A percentile compares a stretch with the other conserved stretches of the same genome.
Evolutionary conservation across 148 eudicot species (phyloP).

Genomic region (Limonium bicolor): DNA sequence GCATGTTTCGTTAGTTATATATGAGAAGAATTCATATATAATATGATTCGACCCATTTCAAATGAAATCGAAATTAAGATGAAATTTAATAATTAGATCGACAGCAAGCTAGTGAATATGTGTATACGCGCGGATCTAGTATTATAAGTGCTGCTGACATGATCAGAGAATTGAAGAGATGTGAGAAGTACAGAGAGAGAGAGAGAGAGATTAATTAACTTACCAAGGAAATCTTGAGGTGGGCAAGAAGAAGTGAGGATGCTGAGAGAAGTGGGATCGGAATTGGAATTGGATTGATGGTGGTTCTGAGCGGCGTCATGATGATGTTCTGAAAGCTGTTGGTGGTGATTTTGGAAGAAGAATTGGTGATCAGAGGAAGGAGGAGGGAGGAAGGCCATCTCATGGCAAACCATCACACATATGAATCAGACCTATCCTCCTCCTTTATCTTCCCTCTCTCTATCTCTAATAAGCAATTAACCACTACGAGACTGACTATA

Average conservation of each 20-base stretch:
- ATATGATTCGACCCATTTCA: too few species aligned
- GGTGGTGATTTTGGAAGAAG: conserved; percentile 19
- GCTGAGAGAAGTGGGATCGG: conserved; percentile 1
- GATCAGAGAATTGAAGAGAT: too few species aligned
- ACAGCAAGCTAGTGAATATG: too few species aligned
- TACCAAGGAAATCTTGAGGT: conserved; percentile 2
- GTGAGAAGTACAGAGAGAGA: too few species aligned
- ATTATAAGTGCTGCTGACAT: too few species aligned
- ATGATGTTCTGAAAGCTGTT: conserved; percentile 17
- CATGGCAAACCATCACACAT: conserved; percentile 7
- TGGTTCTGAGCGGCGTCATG: conserved; percentile 10
- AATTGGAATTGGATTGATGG: conserved; percentile 37
- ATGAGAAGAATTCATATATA: too few species aligned
- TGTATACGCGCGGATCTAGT: too few species aligned
- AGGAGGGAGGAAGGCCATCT: conserved; percentile 11
- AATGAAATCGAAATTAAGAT: too few species aligned
- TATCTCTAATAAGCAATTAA: not conserved
- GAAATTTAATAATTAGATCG: too few species aligned
- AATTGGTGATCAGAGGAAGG: conserved; percentile 11
- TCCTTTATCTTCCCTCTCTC: not conserved
- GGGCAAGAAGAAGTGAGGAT: conserved; percentile 1
- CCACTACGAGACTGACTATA: not conserved
- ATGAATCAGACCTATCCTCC: not conserved
- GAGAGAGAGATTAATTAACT: not conserved
- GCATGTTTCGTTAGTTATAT: too few species aligned